These are phyloP conservation scores for Monosporascus sp. DNA, from an alignment of 2,329 filamentous ascomycete species.

Conservation along the genomic window DNA sequence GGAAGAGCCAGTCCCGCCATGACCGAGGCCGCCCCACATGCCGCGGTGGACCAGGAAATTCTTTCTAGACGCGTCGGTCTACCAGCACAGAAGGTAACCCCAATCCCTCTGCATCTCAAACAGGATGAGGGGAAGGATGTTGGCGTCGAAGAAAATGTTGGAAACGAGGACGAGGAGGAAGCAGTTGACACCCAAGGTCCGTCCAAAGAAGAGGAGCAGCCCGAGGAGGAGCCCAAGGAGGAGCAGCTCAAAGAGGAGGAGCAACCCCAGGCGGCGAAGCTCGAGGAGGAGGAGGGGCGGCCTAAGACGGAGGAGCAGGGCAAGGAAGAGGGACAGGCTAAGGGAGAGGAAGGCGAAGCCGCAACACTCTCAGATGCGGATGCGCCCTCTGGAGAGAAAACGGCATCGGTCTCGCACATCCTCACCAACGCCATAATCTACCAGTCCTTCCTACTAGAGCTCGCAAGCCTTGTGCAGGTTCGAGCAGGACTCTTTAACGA, in stretches of 20 bases:
- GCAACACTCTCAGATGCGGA: constrained; percentile 16
- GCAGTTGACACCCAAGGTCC: constrained; percentile 14
- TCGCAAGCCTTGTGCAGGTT: constrained; percentile 70
- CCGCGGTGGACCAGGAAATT: constrained; percentile 60
- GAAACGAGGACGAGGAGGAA: constrained; percentile 7
- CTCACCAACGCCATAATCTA: constrained; percentile 75
- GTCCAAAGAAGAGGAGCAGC: constrained; percentile 13
- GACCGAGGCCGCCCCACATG: constrained; percentile 54
- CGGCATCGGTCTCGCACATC: constrained; percentile 69
- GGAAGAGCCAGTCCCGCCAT: constrained; percentile 31
- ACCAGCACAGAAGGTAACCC: constrained; percentile 34
- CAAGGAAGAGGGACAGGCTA: constrained; percentile 20
- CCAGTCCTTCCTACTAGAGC: constrained; percentile 74
- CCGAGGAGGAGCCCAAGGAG: constrained; percentile 15
- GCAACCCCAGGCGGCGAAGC: constrained; percentile 13
- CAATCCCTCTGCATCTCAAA: constrained; percentile 44
- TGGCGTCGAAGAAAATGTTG: constrained; percentile 16
- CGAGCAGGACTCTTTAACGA: constrained; percentile 72
- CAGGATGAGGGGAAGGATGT: constrained; percentile 19
- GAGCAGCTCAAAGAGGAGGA: constrained; percentile 11
- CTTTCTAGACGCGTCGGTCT: constrained; percentile 50
- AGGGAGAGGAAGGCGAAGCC: constrained; percentile 14
- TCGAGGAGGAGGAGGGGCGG: constrained; percentile 7
- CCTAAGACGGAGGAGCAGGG: constrained; percentile 15
- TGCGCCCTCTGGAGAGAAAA: constrained; percentile 27